Percentiles rank a stretch among this genome's conserved stretches.
Evolutionary conservation across 2,329 filamentous ascomycete species (phyloP).

Genomic region (Blastomyces percursus): DNA sequence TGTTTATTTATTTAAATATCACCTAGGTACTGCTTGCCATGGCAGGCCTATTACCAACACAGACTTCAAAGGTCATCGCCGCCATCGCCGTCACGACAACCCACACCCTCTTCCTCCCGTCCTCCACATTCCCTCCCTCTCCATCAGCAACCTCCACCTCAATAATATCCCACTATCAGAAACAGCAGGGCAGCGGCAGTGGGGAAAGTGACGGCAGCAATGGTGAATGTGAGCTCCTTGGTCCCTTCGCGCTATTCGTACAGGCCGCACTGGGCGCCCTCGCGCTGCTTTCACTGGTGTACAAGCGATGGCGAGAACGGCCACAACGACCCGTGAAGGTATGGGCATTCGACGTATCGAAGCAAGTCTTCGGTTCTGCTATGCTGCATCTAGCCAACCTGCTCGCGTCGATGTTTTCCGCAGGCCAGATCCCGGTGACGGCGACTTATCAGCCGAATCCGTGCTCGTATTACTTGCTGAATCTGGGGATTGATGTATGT

Average conservation of each 20-base stretch:
- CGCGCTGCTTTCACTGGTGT: constrained; percentile 76
- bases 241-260: constrained; percentile 80
- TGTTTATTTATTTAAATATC: not conserved
- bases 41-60: not conserved
- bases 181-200: constrained; percentile 13
- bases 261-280: constrained; percentile 76
- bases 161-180: constrained; percentile 10
- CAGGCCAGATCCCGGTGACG: constrained; percentile 55
- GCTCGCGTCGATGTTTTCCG: constrained; percentile 92
- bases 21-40: not conserved
- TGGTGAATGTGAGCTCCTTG: constrained; percentile 77
- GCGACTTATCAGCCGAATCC: constrained; percentile 66
- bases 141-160: constrained; percentile 15
- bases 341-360: constrained; percentile 95
- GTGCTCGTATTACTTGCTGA: constrained; percentile 91
- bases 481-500: constrained; percentile 86
- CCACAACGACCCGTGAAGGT: constrained; percentile 89
- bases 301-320: constrained; percentile 83
- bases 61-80: constrained; percentile 13
- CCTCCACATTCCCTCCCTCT: constrained; percentile 11
- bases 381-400: constrained; percentile 88
- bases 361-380: constrained; percentile 90
- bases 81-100: constrained; percentile 11
- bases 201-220: constrained; percentile 37
- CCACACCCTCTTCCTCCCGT: not conserved